Percentiles rank a stretch among this genome's conserved stretches.
Conservation (phyloP, 1,284 basidiomycete species). For the Tausonia pullulans region DNA sequence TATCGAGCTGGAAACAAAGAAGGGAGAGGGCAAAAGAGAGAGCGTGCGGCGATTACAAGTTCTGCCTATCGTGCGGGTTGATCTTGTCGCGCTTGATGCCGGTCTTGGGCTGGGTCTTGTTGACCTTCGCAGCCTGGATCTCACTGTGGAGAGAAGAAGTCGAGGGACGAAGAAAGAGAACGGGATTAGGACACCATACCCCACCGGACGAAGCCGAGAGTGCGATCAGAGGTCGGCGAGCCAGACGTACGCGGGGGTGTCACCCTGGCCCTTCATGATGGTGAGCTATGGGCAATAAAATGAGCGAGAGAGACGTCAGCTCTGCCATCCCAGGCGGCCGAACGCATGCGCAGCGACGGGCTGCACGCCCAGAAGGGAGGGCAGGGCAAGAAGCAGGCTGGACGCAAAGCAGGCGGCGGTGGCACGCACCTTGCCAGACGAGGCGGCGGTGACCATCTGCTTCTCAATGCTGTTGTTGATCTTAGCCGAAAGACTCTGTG, state of each 20-base stretch:
- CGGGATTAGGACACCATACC: neutral
- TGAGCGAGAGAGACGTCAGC: no score
- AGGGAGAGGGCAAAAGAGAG: no score
- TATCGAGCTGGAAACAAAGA: no score
- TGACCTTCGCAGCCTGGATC: slow-evolving; percentile 8
- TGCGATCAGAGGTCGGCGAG: neutral
- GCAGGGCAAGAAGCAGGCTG: no score
- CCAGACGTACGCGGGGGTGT: slow-evolving; percentile 1
- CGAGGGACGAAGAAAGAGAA: neutral
- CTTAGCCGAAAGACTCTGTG: slow-evolving; percentile 66
- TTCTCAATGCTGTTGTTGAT: slow-evolving; percentile 80
- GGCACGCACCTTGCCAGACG: slow-evolving; percentile 40
- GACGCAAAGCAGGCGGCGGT: no score
- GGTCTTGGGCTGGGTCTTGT: slow-evolving; percentile 11
- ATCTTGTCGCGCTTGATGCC: slow-evolving; percentile 13
- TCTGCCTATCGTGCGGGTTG: slow-evolving; percentile 15
- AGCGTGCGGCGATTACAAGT: slow-evolving; percentile 3
- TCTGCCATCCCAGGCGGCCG: no score
- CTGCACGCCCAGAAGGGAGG: no score
- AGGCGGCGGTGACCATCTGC: slow-evolving; percentile 79
- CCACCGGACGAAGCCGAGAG: neutral
- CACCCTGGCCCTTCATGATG: slow-evolving; percentile 16
- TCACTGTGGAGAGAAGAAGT: neutral
- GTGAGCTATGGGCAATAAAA: neutral
- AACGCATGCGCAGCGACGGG: no score